Percentiles rank a stretch among this genome's conserved stretches.
Conservation (phyloP, 768 basidiomycete species). For the Hericium erinaceus region DNA sequence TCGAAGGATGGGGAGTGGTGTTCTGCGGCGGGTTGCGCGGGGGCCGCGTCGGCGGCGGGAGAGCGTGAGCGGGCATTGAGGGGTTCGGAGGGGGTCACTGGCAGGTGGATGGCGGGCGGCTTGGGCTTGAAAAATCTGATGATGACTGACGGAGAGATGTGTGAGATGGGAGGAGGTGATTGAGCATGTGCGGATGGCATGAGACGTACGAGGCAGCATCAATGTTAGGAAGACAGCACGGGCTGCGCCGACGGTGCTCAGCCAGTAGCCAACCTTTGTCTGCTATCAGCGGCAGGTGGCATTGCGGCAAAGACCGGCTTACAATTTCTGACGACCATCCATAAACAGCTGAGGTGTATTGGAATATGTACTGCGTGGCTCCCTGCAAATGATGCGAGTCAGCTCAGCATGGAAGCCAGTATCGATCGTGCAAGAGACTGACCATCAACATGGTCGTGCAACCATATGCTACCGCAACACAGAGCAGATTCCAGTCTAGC, state of each 20-base stretch:
- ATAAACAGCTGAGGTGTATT: background rate
- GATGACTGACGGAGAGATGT: background rate
- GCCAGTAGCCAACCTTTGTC: conserved; percentile 2
- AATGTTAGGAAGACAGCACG: background rate
- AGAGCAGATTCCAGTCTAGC: background rate
- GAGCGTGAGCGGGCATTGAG: conserved; percentile 11
- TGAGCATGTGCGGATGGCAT: background rate
- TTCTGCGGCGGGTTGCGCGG: background rate
- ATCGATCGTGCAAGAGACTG: background rate
- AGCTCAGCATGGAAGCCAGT: background rate
- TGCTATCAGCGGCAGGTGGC: no score
- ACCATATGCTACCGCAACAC: background rate
- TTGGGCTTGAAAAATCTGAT: conserved; percentile 34
- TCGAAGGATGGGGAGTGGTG: background rate
- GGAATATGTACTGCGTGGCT: background rate
- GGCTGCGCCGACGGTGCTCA: background rate
- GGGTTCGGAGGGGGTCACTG: conserved; percentile 16
- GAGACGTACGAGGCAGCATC: background rate
- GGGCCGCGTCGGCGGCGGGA: conserved; percentile 6
- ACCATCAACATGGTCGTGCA: background rate
- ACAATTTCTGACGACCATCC: conserved; percentile 2
- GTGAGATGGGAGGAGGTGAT: background rate
- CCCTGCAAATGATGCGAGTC: background rate
- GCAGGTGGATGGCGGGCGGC: conserved; percentile 21
- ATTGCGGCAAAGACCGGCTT: background rate